Conservation (phyloP, 495 filamentous ascomycete species). For the Penicillium herquei region DNA sequence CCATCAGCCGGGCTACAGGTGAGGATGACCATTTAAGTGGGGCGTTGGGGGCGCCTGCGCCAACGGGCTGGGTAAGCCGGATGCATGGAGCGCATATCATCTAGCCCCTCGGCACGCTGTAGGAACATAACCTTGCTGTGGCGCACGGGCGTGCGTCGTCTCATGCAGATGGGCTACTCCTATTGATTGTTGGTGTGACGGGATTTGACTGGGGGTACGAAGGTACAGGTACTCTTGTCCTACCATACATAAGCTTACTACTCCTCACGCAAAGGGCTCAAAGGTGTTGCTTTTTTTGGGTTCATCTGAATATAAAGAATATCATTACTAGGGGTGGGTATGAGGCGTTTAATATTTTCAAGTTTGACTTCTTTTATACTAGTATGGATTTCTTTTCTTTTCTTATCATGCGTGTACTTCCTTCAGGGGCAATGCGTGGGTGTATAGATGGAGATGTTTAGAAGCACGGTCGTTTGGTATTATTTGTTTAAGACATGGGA, state of each 20-base stretch:
- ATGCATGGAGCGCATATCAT: conserved; percentile 6
- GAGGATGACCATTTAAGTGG: background rate
- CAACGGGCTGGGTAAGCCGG: conserved; percentile 14
- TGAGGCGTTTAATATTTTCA: background rate
- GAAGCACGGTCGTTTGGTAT: conserved; percentile 1
- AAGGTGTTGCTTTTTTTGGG: no score
- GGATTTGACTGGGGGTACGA: background rate
- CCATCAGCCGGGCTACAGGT: background rate
- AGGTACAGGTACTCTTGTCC: background rate
- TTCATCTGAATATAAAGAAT: no score
- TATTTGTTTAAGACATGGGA: conserved; percentile 1
- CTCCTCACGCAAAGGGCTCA: background rate
- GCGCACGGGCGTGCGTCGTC: conserved; percentile 4
- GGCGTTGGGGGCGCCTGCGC: conserved; percentile 4
- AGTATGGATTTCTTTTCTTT: background rate
- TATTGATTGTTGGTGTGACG: conserved; percentile 2
- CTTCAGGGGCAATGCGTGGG: conserved; percentile 2
- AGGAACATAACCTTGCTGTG: conserved; percentile 19
- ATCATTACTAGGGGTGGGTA: no score
- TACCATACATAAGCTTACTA: background rate
- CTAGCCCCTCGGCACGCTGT: conserved; percentile 3
- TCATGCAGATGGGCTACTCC: background rate
- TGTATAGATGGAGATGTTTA: background rate
- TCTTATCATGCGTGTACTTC: background rate
- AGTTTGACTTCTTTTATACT: background rate